Evolutionary conservation across 352 stramenopile species (phyloP), one percentile per base, ranked within the genome.

Genomic region (Blastocystis sp.): DNA sequence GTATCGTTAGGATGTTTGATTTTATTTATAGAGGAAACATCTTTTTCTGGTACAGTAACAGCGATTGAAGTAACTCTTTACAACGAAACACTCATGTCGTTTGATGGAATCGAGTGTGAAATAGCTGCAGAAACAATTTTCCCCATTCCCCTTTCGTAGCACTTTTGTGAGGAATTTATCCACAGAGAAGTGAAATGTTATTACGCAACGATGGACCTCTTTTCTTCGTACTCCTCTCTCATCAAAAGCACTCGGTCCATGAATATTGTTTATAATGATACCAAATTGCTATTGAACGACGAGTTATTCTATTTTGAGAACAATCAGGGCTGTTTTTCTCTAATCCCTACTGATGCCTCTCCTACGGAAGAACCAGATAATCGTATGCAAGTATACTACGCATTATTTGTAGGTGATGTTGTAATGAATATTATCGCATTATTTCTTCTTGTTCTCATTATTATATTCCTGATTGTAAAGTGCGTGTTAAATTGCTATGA

Each of bases 391-490:
- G 37, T 17, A 9, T 27, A 13, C 64, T 33, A 22, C 5, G 11
- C 48, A 22, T 69, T 9, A 35, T n/a, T n/a, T 33, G 13, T 66
- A 84, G 73, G 73, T 15, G 17, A 33, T 17, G 68, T 3, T 1
- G 35, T 84, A 0, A 84, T 84, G 73, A 84, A 84, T 53, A 44
- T 84, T 11, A 44, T 84, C 42, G 73, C 73, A 1, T 53, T 22
- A 17, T 68, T 84, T 27, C 11, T 84, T 9, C 73, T 84, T 13
- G 15, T 84, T 22, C 35, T 84, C 1, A 13, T 84, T 17, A 15
- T 84, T 40, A 24, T 84, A 2, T 84, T 57, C 27, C 73, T 84
- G 13, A 40, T 84, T 64, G 37, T 84, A 17, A 84, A 84, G 56
- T 84, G 73, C 53, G 33, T 84, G 15, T 24, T 84, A 3, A 66